Conservation (phyloP, 2,329 filamentous ascomycete species). For the Podosphaera leucotricha region DNA sequence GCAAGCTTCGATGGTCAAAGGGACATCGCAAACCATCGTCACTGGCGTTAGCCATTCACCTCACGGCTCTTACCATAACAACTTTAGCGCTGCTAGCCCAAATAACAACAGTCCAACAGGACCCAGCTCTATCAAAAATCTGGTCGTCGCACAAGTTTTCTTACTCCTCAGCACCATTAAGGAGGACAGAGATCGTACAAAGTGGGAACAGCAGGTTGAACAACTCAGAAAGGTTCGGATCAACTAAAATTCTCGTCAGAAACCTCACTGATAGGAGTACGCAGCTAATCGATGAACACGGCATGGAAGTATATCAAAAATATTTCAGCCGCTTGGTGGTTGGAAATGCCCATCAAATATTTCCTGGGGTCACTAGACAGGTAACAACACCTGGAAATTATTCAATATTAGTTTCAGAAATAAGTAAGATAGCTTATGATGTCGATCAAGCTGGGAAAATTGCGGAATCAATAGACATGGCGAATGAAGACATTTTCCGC, state of each 20-base stretch:
- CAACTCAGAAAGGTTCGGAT: constrained; percentile 66
- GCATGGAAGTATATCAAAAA: constrained; percentile 95
- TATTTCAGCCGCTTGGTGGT: constrained; percentile 85
- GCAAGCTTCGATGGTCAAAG: constrained; percentile 17
- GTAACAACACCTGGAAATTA: constrained; percentile 62
- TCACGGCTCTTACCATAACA: constrained; percentile 23
- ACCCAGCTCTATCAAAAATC: constrained; percentile 54
- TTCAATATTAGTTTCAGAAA: constrained; percentile 56
- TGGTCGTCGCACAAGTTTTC: constrained; percentile 87
- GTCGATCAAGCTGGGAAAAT: constrained; percentile 70
- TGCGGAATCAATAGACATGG: constrained; percentile 75
- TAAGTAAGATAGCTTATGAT: constrained; percentile 66
- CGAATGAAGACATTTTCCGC: constrained; percentile 77
- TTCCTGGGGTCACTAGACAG: constrained; percentile 51
- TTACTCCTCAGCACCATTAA: constrained; percentile 84
- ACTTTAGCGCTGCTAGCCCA: constrained; percentile 16
- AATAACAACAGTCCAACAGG: constrained; percentile 20
- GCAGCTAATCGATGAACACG: constrained; percentile 87
- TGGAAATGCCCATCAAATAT: constrained; percentile 79
- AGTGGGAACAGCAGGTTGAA: constrained; percentile 81
- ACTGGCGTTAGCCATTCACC: constrained; percentile 17
- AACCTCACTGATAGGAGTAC: not conserved
- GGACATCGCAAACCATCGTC: constrained; percentile 16
- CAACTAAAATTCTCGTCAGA: not conserved
- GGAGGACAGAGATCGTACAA: constrained; percentile 72